A percentile compares a stretch with the other conserved stretches of the same genome.
Evolutionary conservation across 148 eudicot species (phyloP).

Genomic region (Oxyria digyna): DNA sequence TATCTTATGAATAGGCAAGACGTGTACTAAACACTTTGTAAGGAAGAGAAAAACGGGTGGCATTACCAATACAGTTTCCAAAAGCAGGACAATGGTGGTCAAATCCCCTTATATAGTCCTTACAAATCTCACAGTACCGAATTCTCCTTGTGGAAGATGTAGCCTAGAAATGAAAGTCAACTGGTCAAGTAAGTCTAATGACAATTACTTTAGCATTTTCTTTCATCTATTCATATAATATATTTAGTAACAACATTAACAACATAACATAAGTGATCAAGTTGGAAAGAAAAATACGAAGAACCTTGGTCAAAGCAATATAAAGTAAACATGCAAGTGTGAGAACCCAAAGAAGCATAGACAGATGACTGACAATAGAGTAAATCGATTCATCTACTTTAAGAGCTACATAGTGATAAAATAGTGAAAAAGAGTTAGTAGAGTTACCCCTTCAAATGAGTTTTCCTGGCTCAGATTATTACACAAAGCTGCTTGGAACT

Average conservation of each 20-base stretch:
- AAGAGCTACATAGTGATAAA: not conserved
- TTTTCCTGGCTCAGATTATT: constrained; percentile 11
- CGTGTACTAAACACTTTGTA: not conserved
- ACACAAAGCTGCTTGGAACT: constrained; percentile 12
- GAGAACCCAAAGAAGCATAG: not conserved
- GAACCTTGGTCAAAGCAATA: not conserved
- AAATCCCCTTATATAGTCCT: constrained; percentile 55
- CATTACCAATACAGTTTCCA: constrained; percentile 81
- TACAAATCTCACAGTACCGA: constrained; percentile 59
- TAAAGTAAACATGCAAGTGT: not conserved
- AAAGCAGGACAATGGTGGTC: constrained; percentile 95
- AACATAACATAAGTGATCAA: constrained; percentile 1
- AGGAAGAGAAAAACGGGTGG: not conserved
- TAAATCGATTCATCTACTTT: not conserved
- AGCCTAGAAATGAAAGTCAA: constrained; percentile 18
- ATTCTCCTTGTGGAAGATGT: constrained; percentile 31
- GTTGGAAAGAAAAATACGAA: not conserved
- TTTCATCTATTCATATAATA: not conserved
- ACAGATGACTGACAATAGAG: not conserved
- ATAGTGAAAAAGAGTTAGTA: not conserved
- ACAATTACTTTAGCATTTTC: not conserved
- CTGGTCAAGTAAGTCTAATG: not conserved
- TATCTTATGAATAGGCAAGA: not conserved
- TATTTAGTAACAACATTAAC: not conserved
- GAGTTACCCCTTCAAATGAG: constrained; percentile 28